phyloP scores from a whole-genome alignment of 495 filamentous ascomycete species.

The Aspergillus hancockii region DNA sequence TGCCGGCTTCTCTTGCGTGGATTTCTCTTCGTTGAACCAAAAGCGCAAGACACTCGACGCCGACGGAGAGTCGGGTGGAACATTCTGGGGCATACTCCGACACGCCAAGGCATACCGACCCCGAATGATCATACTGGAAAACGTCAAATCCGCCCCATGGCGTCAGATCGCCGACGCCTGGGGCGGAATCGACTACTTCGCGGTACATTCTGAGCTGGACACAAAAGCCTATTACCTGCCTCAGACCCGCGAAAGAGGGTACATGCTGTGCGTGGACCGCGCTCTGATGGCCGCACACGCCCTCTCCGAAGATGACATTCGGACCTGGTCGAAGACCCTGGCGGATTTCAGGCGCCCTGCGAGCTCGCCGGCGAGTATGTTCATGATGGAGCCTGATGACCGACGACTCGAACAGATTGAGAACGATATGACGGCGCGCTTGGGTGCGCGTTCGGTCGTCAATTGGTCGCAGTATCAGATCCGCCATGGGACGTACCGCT shows the following conservation, averaged over 20 bases:
- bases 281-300: conserved; percentile 24
- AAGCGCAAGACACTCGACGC: conserved; percentile 43
- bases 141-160: conserved; percentile 69
- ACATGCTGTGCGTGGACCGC: conserved; percentile 65
- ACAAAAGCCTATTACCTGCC: conserved; percentile 79
- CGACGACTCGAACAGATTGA: conserved; percentile 52
- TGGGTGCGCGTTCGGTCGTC: conserved; percentile 22
- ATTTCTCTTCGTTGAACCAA: conserved; percentile 56
- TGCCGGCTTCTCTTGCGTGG: conserved; percentile 77
- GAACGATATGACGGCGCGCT: conserved; percentile 35
- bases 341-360: conserved; percentile 53
- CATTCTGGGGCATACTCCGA: conserved; percentile 62
- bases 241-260: conserved; percentile 73
- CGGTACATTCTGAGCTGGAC: conserved; percentile 51
- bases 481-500: conserved; percentile 56
- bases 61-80: conserved; percentile 68
- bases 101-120: conserved; percentile 61
- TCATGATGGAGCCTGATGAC: conserved; percentile 61
- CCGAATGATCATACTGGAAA: conserved; percentile 71
- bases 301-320: conserved; percentile 15
- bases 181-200: conserved; percentile 56
- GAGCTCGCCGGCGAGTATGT: conserved; percentile 63
- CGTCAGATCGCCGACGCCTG: conserved; percentile 50
- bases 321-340: conserved; percentile 42
- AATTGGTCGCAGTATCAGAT: conserved; percentile 60